phyloP scores from a whole-genome alignment of 2,329 filamentous ascomycete species.

The Chaetomium sp. region DNA sequence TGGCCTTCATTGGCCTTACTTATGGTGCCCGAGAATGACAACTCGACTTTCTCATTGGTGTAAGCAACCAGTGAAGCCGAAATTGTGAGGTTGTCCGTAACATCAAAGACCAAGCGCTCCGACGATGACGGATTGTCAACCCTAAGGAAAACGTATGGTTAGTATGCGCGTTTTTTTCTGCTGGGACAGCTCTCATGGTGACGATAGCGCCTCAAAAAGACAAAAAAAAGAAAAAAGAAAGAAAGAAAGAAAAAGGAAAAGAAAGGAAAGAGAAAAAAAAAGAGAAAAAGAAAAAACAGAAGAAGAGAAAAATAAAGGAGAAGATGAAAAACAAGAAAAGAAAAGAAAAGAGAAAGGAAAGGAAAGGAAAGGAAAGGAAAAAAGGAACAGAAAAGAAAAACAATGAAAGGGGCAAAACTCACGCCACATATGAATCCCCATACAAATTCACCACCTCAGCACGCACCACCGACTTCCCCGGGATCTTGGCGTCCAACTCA shows the following conservation, averaged over 20 bases:
- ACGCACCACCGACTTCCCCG: neutral
- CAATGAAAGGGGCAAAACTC: neutral
- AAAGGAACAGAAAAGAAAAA: neutral
- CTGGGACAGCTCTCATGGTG: no score
- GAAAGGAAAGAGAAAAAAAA: no score
- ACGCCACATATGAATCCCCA: neutral
- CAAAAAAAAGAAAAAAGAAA: no score
- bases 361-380: no score
- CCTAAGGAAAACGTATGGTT: neutral
- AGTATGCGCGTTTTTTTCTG: no score
- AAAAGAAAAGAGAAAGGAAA: no score
- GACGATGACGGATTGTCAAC: neutral
- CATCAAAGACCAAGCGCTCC: neutral
- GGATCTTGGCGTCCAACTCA: neutral
- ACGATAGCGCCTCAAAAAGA: no score
- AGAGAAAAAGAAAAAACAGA: no score
- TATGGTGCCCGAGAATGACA: neutral
- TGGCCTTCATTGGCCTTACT: neutral
- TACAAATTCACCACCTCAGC: neutral
- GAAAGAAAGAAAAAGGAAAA: no score
- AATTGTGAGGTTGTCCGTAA: neutral
- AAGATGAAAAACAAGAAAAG: no score
- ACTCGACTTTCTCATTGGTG: neutral
- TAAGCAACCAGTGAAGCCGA: neutral
- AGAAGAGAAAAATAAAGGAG: no score